A percentile compares a stretch with the other conserved stretches of the same genome.
These are phyloP conservation scores for Entophlyctis luteolus DNA, from an alignment of 192 early-diverging fungal species.

Conservation along the genomic window DNA sequence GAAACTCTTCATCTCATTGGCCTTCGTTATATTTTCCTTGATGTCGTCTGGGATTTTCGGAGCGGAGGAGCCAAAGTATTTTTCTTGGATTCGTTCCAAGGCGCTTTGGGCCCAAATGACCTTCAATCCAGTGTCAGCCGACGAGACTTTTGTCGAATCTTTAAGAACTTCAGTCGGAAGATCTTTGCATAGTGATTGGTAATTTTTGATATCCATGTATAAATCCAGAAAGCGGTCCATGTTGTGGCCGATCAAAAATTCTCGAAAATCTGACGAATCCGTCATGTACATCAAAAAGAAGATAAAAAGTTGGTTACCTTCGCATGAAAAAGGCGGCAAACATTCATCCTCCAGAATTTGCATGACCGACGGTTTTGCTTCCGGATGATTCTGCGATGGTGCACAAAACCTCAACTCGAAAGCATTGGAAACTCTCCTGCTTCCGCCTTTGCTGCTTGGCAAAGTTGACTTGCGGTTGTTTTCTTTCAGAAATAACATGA, in stretches of 20 bases:
- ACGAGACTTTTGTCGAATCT: background rate
- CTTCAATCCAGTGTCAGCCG: background rate
- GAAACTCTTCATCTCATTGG: slow-evolving; percentile 14
- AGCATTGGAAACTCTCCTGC: no score
- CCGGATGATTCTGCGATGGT: no score
- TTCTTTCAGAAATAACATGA: background rate
- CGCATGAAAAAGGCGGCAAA: slow-evolving; percentile 3
- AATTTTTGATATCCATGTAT: slow-evolving; percentile 15
- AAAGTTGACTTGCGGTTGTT: no score
- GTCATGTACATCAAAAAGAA: background rate
- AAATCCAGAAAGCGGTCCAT: slow-evolving; percentile 3
- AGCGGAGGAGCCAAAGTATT: slow-evolving; percentile 18
- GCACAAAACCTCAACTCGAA: no score
- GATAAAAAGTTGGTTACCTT: background rate
- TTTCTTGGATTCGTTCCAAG: slow-evolving; percentile 12
- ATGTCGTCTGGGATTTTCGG: slow-evolving; percentile 28
- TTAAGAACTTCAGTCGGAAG: background rate
- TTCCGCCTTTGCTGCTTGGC: no score
- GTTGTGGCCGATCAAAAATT: background rate
- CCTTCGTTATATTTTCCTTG: slow-evolving; percentile 4
- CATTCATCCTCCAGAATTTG: slow-evolving; percentile 11
- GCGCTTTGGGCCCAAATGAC: background rate
- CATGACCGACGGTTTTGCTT: slow-evolving; percentile 3
- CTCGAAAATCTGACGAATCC: slow-evolving; percentile 5
- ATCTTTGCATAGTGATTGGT: background rate